Base-by-base conservation (phyloP, 495 filamentous ascomycete species). In the Penicillium turbatum region DNA sequence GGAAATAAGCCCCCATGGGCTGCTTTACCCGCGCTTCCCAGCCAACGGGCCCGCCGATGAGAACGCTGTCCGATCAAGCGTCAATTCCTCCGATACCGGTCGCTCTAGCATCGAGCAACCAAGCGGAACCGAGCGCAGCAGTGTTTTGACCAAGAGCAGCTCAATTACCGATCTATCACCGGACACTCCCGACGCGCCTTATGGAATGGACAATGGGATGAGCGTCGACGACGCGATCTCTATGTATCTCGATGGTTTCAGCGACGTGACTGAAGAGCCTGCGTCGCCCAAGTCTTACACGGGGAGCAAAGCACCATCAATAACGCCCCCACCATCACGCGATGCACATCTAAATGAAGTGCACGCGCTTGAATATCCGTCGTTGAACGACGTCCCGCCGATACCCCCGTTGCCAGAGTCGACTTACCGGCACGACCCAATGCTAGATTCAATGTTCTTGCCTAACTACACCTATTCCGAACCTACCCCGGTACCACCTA, bases 201-300 rank as follows among this genome's bases (percentile, higher is more conserved):
- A 77, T 35, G 74, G 77, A 7, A 79, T 79, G 35, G 86, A 89
- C 51, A 86, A 82, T 52, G 84, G 82, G 5, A 86, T 91, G 78
- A 95, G 86, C 55, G 81, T 96, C 3, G 92, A 97, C 58, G 92
- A 96, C 73, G 86, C 89, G 7, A 93, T 96, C 70, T 89, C 86
- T 13, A 91, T 96, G 87, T 96, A 96, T 65, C 86, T 88, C 49
- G 83, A 86, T 57, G 90, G 91, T 0, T 92, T 93, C 71, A 76
- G 76, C 49, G 85, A 88, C 40, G 69, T 77, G 35, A 71, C 74
- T 2, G 74, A 77, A 58, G 72, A 76, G 40, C 68, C 72, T 5
- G 55, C 46, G 3, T 73, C 70, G 5, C 71, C 73, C 3, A 69
- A 68, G 12, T 53, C 66, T 11, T 41, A 54, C 26, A 54, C 57